Evolutionary conservation across 306 rosid genomes (phyloP).

Genomic region (Quercus glauca): DNA sequence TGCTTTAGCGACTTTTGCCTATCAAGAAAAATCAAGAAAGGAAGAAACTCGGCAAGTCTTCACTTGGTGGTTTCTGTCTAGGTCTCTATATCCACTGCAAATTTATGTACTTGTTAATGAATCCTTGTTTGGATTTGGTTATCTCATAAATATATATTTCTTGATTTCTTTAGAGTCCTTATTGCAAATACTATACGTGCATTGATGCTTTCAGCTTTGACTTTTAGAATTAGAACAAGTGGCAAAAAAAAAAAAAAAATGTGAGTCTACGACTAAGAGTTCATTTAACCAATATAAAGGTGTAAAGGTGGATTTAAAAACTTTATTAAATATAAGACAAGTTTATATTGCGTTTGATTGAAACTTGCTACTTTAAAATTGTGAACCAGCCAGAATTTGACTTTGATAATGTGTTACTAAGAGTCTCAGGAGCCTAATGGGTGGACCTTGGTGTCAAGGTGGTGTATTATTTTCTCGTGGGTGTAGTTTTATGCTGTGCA

Average conservation of each 20-base stretch:
- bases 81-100: background rate
- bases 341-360: background rate
- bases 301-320: background rate
- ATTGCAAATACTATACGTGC: background rate
- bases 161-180: background rate
- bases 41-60: background rate
- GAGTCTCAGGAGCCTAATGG: background rate
- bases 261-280: background rate
- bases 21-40: background rate
- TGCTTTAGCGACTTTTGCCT: background rate
- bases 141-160: background rate
- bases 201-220: too few species aligned
- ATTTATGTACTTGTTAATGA: background rate
- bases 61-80: background rate
- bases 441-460: background rate
- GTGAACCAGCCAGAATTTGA: too few species aligned
- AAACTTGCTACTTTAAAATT: background rate
- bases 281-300: background rate
- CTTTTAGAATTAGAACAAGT: too few species aligned
- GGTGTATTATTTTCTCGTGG: background rate
- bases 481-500: background rate
- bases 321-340: background rate
- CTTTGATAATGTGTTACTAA: too few species aligned
- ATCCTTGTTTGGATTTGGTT: background rate
- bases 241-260: background rate